Percentiles rank a stretch among this genome's conserved stretches.
These are phyloP conservation scores for Nannochloris sp. DNA, from an alignment of 139 green algal genomes.

Conservation along the genomic window DNA sequence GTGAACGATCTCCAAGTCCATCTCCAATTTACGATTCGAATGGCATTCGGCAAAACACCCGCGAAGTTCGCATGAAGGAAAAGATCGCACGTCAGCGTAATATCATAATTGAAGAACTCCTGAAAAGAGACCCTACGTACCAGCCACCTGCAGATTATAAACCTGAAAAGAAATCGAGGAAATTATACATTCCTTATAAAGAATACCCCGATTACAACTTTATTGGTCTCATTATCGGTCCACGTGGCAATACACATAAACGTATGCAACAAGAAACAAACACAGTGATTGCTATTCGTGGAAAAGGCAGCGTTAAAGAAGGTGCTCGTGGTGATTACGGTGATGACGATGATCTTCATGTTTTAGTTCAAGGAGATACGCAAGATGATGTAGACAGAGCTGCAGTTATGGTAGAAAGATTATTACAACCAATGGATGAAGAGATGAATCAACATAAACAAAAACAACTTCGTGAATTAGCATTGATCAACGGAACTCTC, in stretches of 20 bases:
- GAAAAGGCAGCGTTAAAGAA: slow-evolving; percentile 83
- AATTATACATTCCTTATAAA: slow-evolving; percentile 87
- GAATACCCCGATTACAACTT: slow-evolving; percentile 96
- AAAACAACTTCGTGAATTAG: slow-evolving; percentile 87
- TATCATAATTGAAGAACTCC: slow-evolving; percentile 85
- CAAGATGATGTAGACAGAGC: slow-evolving; percentile 68
- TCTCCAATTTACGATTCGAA: slow-evolving; percentile 87
- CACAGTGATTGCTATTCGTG: slow-evolving; percentile 92
- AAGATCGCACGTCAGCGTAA: slow-evolving; percentile 59
- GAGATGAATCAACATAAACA: slow-evolving; percentile 90
- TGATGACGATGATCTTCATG: slow-evolving; percentile 97
- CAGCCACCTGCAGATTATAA: slow-evolving; percentile 61
- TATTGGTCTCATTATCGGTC: slow-evolving; percentile 99
- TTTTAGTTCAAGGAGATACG: slow-evolving; percentile 89
- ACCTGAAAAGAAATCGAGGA: slow-evolving; percentile 71
- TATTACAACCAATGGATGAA: slow-evolving; percentile 82
- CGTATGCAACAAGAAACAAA: slow-evolving; percentile 96
- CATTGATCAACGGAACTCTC: slow-evolving; percentile 85
- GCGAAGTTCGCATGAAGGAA: slow-evolving; percentile 74
- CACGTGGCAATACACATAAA: slow-evolving; percentile 97
- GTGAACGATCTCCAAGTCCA: slow-evolving; percentile 80
- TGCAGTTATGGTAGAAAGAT: slow-evolving; percentile 70
- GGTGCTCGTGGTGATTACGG: slow-evolving; percentile 77
- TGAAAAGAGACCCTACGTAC: slow-evolving; percentile 78
- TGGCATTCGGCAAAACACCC: slow-evolving; percentile 83